These are phyloP conservation scores for Penicilliopsis zonata DNA, from an alignment of 495 filamentous ascomycete genomes.

Conservation along the genomic window DNA sequence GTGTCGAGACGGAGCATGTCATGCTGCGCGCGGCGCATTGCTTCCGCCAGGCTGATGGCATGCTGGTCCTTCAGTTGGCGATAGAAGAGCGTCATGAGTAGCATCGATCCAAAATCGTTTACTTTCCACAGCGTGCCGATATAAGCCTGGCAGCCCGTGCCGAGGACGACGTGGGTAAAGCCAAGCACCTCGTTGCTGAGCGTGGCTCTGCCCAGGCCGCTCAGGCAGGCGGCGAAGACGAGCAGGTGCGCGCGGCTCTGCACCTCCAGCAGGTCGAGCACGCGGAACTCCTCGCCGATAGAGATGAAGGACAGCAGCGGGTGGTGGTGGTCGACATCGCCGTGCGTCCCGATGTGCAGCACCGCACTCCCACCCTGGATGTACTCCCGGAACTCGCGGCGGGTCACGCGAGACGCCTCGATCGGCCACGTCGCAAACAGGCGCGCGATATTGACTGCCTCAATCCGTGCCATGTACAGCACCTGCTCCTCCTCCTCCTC, in stretches of 20 bases:
- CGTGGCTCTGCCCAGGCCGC: slow-evolving; percentile 15
- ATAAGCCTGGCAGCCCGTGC: slow-evolving; percentile 18
- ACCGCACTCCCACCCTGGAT: slow-evolving; percentile 11
- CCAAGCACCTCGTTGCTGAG: slow-evolving; percentile 16
- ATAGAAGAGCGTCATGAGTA: slow-evolving; percentile 21
- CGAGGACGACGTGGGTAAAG: slow-evolving; percentile 18
- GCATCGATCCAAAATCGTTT: slow-evolving; percentile 18
- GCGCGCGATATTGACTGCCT: slow-evolving; percentile 16
- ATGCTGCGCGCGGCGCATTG: slow-evolving; percentile 11
- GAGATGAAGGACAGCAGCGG: slow-evolving; percentile 20
- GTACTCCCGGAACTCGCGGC: slow-evolving; percentile 11
- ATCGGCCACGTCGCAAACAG: slow-evolving; percentile 18
- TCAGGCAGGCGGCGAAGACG: slow-evolving; percentile 19
- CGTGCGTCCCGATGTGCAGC: slow-evolving; percentile 20
- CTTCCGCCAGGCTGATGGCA: slow-evolving; percentile 7
- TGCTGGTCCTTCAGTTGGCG: slow-evolving; percentile 8
- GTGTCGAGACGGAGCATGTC: slow-evolving; percentile 12
- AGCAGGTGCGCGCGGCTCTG: slow-evolving; percentile 15
- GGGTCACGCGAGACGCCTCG: slow-evolving; percentile 12
- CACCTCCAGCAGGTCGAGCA: slow-evolving; percentile 15
- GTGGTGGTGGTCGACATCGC: slow-evolving; percentile 11
- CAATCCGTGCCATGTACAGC: slow-evolving; percentile 17
- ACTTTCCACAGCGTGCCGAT: slow-evolving; percentile 19
- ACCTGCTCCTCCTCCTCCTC: too few species aligned
- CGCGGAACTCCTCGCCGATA: slow-evolving; percentile 17